Evolutionary conservation across 1,139 yeast genomes (phyloP).

Genomic region (Kurtzmaniella quercitrusa): DNA sequence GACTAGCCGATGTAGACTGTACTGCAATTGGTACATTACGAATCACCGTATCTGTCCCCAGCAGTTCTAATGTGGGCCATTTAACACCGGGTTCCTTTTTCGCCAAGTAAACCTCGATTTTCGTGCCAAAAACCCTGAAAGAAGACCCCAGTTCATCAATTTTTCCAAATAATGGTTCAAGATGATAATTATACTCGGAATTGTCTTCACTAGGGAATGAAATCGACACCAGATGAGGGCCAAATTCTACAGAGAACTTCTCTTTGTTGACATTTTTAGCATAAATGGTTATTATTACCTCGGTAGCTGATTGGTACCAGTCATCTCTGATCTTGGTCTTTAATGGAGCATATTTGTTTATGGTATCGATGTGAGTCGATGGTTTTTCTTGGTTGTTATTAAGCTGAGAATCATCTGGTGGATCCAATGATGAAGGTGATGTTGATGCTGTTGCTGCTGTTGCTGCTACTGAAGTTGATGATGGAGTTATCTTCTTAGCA

Average conservation of each 20-base stretch:
- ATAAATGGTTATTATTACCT: conserved; percentile 66
- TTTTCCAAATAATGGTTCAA: conserved; percentile 47
- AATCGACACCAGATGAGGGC: conserved; percentile 27
- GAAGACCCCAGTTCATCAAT: conserved; percentile 46
- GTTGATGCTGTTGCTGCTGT: no score
- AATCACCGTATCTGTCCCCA: conserved; percentile 9
- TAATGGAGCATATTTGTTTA: conserved; percentile 39
- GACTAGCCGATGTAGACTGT: conserved; percentile 16
- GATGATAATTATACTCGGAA: conserved; percentile 44
- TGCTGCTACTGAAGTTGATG: no score
- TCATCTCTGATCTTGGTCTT: conserved; percentile 56
- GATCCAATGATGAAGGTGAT: conserved; percentile 8
- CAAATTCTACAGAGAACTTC: conserved; percentile 33
- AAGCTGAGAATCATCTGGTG: neutral
- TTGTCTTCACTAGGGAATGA: conserved; percentile 44
- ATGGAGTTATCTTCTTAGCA: conserved; percentile 9
- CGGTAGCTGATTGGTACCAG: conserved; percentile 67
- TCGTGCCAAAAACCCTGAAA: conserved; percentile 61
- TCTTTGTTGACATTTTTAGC: conserved; percentile 59
- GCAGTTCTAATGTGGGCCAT: conserved; percentile 44
- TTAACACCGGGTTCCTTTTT: conserved; percentile 28
- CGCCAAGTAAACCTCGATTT: conserved; percentile 59
- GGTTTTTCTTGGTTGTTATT: conserved; percentile 7
- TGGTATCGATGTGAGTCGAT: conserved; percentile 29
- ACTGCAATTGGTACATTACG: conserved; percentile 3